Conservation (phyloP, 768 basidiomycete species). For the Xerocomus brunneocitrinus region DNA sequence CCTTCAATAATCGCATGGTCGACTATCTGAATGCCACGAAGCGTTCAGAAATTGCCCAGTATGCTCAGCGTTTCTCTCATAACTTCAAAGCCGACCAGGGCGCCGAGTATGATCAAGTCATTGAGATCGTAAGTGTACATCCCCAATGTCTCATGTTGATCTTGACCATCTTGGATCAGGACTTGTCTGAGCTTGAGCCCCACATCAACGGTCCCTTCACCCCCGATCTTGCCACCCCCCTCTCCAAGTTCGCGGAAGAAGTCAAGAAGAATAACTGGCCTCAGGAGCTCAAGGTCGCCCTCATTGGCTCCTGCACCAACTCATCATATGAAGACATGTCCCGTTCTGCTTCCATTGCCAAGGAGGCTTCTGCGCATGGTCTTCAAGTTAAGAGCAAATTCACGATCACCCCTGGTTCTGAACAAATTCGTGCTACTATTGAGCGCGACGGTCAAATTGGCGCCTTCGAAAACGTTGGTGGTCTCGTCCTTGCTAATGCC, state of each 20-base stretch:
- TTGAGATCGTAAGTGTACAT: constrained; percentile 71
- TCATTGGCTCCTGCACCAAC: constrained; percentile 99
- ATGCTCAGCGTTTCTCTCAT: constrained; percentile 84
- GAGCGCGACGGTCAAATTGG: constrained; percentile 92
- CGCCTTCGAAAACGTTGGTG: constrained; percentile 83
- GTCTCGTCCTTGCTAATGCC: constrained; percentile 93
- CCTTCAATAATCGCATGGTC: constrained; percentile 93
- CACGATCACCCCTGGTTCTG: constrained; percentile 97
- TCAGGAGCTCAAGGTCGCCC: constrained; percentile 90
- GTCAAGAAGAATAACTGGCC: constrained; percentile 98
- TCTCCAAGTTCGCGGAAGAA: constrained; percentile 89
- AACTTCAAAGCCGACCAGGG: constrained; percentile 85
- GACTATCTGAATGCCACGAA: constrained; percentile 95
- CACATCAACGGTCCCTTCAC: constrained; percentile 99
- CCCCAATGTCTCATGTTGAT: background rate
- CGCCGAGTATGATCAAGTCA: constrained; percentile 89
- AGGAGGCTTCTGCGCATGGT: constrained; percentile 84
- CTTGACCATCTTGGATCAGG: constrained; percentile 38
- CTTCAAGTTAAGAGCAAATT: constrained; percentile 88
- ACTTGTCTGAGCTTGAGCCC: constrained; percentile 95
- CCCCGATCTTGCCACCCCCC: constrained; percentile 97
- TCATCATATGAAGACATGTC: constrained; percentile 99
- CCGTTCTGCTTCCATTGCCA: constrained; percentile 90
- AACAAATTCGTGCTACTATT: constrained; percentile 97
- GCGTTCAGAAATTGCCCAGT: constrained; percentile 80